Base-by-base conservation (phyloP, 1,284 basidiomycete species). In the Coniferiporia weirii region DNA sequence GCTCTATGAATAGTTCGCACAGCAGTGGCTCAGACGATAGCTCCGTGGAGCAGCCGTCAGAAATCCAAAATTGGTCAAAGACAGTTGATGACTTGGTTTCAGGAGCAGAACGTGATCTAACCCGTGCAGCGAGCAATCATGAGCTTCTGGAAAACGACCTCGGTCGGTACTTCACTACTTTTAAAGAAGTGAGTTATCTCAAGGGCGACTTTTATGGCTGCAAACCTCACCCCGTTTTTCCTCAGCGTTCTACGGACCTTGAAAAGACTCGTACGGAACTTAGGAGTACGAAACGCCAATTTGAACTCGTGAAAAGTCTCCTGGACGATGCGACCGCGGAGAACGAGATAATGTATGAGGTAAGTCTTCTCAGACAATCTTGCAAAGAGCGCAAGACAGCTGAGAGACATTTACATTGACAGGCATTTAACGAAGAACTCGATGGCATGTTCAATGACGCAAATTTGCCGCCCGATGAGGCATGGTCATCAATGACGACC, bases 341-440 rank as follows among this genome's bases (percentile, higher is more conserved):
- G 75, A 89, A 94, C 69, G 91, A 93, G 66, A 89, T 92, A 67
- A 86, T 95, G 78, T 95, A 93, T 67, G 89, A 94, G 76, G 92
- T 92, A 61, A 68, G 83, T 19, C 43, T 15, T 4, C 32, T 43
- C 38, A 35, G 19, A 34, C 34, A 27, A 20, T 32, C 44, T 36
- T 15, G 27, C 4, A 22, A 34, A 52, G 27, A 27, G 27, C 5
- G 27, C 27, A 2, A 27, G 27, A 5, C 2, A 27, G 27, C 27
- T 27, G 5, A 27, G 27, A 27, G 27, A 27, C 27, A 27, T 27
- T 3, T 3, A 27, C 27, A 17, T 19, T 9, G 17, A 4, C 62
- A 94, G 92, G 87, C 91, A 3, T 95, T 96, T 76, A 95, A 95
- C 68, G 91, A 93, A 65, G 93, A 95, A 69, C 78, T 96, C 40